Percentiles rank a stretch among this genome's conserved stretches.
Evolutionary conservation across 2,329 filamentous ascomycete genomes (phyloP).

Genomic region (Gyromitra esculenta): DNA sequence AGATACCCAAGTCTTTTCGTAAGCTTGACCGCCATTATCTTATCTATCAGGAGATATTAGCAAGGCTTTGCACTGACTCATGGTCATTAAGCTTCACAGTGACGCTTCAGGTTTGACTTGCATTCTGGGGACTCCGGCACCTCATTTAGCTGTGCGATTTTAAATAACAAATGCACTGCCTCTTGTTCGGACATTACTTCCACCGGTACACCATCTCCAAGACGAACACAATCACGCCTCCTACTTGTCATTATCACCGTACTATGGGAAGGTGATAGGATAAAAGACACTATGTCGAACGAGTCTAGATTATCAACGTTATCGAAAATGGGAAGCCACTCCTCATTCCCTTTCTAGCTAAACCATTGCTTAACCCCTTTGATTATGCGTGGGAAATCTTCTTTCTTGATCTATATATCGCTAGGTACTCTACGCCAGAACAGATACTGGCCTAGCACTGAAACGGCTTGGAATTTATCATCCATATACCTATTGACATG

Average conservation of each 20-base stretch:
- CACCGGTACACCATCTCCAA: slow-evolving; percentile 22
- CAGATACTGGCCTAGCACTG: too few relatives aligned
- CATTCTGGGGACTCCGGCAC: not conserved
- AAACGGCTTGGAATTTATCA: too few relatives aligned
- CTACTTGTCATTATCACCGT: slow-evolving; percentile 55
- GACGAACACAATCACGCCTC: slow-evolving; percentile 35
- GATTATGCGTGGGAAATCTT: not conserved
- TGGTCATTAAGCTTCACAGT: not conserved
- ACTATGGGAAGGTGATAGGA: slow-evolving; percentile 49
- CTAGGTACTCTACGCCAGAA: too few relatives aligned
- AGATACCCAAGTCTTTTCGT: slow-evolving; percentile 37
- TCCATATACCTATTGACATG: too few relatives aligned
- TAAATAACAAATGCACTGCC: slow-evolving; percentile 18
- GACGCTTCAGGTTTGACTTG: not conserved
- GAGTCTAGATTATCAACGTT: slow-evolving; percentile 54
- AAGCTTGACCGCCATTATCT: slow-evolving; percentile 9
- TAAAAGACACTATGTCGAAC: slow-evolving; percentile 51
- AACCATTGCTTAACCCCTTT: slow-evolving; percentile 48
- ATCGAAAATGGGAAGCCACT: slow-evolving; percentile 56
- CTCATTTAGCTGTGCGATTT: slow-evolving; percentile 3
- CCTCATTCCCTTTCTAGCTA: slow-evolving; percentile 20
- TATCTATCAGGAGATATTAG: slow-evolving; percentile 14
- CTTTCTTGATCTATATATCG: not conserved
- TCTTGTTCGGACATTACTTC: slow-evolving; percentile 30
- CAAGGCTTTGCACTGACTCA: not conserved